phyloP scores from a whole-genome alignment of 768 basidiomycete genomes.

The Ramaria sp. region DNA sequence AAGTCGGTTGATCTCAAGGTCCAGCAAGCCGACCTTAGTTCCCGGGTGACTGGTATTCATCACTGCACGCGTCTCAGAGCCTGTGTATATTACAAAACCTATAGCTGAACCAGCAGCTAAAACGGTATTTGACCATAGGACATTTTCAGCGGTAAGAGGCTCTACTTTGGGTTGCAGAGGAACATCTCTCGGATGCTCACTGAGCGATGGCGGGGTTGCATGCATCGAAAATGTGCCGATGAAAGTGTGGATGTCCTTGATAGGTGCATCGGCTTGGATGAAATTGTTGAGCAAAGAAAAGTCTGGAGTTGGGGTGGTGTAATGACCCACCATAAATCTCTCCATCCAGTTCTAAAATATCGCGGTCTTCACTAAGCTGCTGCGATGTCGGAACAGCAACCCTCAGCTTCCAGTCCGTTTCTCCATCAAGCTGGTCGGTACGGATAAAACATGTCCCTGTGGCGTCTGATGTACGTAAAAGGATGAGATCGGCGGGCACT shows the following conservation, averaged over 20 bases:
- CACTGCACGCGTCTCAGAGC: constrained; percentile 88
- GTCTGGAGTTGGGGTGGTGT: not conserved
- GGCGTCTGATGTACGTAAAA: constrained; percentile 78
- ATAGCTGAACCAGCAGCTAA: constrained; percentile 90
- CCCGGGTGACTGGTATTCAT: constrained; percentile 98
- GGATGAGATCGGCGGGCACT: constrained; percentile 87
- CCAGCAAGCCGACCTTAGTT: constrained; percentile 86
- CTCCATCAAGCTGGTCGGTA: constrained; percentile 96
- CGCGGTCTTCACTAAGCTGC: constrained; percentile 47
- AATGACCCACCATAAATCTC: constrained; percentile 70
- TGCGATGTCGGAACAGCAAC: constrained; percentile 83
- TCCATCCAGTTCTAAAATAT: constrained; percentile 56
- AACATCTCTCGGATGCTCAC: constrained; percentile 28
- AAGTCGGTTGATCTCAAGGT: constrained; percentile 89
- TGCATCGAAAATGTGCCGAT: constrained; percentile 75
- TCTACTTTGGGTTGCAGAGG: constrained; percentile 42
- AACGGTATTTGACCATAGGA: constrained; percentile 96
- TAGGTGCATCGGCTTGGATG: constrained; percentile 75
- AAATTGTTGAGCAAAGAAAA: constrained; percentile 9
- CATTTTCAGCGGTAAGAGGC: constrained; percentile 90
- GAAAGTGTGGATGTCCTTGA: constrained; percentile 94
- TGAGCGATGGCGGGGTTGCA: constrained; percentile 12
- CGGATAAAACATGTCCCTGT: constrained; percentile 95
- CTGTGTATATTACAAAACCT: constrained; percentile 91
- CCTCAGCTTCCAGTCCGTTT: constrained; percentile 97